These are phyloP conservation scores for Cutaneotrichosporon sp. DNA, from an alignment of 1,284 basidiomycete species.

Conservation along the genomic window DNA sequence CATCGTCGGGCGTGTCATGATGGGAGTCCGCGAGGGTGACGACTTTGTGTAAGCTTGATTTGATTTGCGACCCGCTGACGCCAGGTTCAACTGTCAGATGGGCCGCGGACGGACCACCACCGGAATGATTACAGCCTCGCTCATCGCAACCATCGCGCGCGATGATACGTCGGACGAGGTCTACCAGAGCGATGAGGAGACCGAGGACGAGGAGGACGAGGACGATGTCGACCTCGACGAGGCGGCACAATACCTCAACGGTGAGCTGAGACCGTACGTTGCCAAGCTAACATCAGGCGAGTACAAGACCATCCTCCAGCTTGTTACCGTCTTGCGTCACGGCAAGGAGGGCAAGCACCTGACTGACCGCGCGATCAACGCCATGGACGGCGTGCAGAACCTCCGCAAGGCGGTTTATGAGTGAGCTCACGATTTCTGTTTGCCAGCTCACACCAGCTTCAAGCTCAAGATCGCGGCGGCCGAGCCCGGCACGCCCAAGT, in stretches of 20 bases:
- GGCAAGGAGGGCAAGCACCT: conserved; percentile 78
- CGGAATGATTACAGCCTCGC: conserved; percentile 86
- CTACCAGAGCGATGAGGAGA: conserved; percentile 27
- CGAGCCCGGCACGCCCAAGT: conserved; percentile 74
- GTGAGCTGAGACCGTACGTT: conserved; percentile 53
- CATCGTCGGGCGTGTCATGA: conserved; percentile 70
- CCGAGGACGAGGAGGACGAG: conserved; percentile 41
- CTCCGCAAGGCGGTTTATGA: conserved; percentile 88
- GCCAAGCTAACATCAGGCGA: conserved; percentile 64
- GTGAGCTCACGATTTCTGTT: conserved; percentile 55
- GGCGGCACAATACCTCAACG: conserved; percentile 81
- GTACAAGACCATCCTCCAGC: conserved; percentile 94
- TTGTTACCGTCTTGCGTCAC: conserved; percentile 56
- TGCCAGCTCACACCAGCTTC: conserved; percentile 61
- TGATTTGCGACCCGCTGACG: background rate
- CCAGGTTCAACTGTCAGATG: conserved; percentile 56
- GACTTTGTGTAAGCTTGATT: conserved; percentile 69
- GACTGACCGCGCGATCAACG: conserved; percentile 83
- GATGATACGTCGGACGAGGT: conserved; percentile 27
- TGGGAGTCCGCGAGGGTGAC: conserved; percentile 61
- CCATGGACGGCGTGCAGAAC: conserved; percentile 90
- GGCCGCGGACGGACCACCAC: conserved; percentile 67
- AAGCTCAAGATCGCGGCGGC: conserved; percentile 85
- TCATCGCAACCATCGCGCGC: conserved; percentile 76
- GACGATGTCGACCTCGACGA: conserved; percentile 70